A percentile compares a stretch with the other conserved stretches of the same genome.
Evolutionary conservation across 192 early-diverging fungal genomes (phyloP).

Genomic region (Hyaloraphidium curvatum): DNA sequence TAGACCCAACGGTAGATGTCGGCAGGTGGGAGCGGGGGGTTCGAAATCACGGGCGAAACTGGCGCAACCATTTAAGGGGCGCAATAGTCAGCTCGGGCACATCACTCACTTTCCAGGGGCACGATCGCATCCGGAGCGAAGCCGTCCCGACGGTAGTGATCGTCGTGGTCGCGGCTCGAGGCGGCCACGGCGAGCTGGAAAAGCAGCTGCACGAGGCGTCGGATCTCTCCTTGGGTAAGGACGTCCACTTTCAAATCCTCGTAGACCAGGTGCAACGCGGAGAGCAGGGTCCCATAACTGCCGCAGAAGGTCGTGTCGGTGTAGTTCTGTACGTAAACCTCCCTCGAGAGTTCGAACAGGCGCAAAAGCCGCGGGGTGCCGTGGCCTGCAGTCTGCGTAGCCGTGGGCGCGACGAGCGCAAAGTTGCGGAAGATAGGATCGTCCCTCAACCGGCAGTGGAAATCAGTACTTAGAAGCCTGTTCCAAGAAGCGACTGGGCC

Average conservation of each 20-base stretch:
- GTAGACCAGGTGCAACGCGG: constrained; percentile 29
- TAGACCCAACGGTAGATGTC: too few species aligned
- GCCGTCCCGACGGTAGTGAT: constrained; percentile 11
- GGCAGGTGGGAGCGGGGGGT: too few species aligned
- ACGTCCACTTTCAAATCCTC: constrained; percentile 30
- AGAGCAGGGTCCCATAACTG: constrained; percentile 17
- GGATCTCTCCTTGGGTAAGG: constrained; percentile 9
- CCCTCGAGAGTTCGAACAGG: neutral
- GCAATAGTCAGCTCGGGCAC: constrained; percentile 2
- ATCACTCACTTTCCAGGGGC: constrained; percentile 8
- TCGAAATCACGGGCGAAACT: too few species aligned
- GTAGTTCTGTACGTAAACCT: too few species aligned
- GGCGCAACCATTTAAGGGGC: constrained; percentile 2
- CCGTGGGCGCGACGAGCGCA: too few species aligned
- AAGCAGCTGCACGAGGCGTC: constrained; percentile 13
- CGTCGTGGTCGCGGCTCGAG: constrained; percentile 14
- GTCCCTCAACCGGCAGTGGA: too few species aligned
- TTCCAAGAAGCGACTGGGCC: too few species aligned
- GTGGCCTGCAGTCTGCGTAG: neutral
- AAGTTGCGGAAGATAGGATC: too few species aligned
- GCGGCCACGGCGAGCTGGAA: constrained; percentile 11
- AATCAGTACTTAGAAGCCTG: too few species aligned
- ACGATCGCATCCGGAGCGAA: too few species aligned
- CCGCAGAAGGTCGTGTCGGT: too few species aligned
- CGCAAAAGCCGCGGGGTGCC: neutral